These are phyloP conservation scores for Penicillium angulare DNA, from an alignment of 495 filamentous ascomycete genomes.

Conservation along the genomic window DNA sequence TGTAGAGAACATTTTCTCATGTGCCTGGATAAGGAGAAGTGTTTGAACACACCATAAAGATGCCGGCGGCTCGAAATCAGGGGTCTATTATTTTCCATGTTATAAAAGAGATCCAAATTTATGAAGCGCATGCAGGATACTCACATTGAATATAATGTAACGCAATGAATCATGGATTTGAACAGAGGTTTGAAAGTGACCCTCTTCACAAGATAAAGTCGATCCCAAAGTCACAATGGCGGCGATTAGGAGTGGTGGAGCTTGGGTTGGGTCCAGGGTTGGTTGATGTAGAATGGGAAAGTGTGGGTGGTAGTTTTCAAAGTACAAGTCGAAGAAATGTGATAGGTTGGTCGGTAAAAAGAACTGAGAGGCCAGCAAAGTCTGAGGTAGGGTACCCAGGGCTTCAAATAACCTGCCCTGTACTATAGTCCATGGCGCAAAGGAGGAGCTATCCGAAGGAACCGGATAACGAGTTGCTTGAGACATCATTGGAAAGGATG, in stretches of 20 bases:
- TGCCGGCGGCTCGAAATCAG: constrained; percentile 6
- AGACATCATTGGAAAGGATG: not conserved
- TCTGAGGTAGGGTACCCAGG: not conserved
- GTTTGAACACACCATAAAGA: constrained; percentile 17
- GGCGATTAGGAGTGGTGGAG: not conserved
- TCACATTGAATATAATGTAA: not conserved
- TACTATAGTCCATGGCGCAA: not conserved
- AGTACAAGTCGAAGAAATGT: constrained; percentile 11
- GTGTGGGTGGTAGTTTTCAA: constrained; percentile 19
- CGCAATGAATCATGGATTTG: not conserved
- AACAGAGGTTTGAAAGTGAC: not conserved
- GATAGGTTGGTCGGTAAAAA: constrained; percentile 3
- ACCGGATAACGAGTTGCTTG: constrained; percentile 2
- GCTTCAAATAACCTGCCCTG: constrained; percentile 1
- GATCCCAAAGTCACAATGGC: not conserved
- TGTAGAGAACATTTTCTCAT: constrained; percentile 18
- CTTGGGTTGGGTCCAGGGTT: not conserved
- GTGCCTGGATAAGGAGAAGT: constrained; percentile 13
- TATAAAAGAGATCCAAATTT: not conserved
- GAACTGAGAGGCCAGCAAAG: not conserved
- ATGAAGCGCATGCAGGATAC: not conserved
- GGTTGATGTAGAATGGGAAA: constrained; percentile 16
- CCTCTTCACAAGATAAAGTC: not conserved
- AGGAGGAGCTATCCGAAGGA: not conserved
- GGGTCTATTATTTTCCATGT: not conserved